Base-by-base conservation (phyloP, 1,284 basidiomycete genomes). In the Apiotrichum brassicae region DNA sequence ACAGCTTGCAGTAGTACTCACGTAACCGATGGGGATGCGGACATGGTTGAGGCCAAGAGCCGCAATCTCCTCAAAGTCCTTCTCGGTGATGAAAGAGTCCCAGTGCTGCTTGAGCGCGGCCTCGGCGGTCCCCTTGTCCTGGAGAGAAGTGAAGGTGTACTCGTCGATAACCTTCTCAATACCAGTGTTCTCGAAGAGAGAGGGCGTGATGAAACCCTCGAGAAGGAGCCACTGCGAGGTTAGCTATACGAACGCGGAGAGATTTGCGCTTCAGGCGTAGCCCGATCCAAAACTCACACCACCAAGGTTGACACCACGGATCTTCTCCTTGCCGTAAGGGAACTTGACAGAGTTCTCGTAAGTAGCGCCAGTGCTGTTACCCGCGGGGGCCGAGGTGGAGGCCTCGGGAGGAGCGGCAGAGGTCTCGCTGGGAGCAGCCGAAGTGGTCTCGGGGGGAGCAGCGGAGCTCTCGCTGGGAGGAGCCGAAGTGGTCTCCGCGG, bases 1-100 rank as follows among this genome's bases (percentile, higher is more conserved):
- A n/a, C n/a, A n/a, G n/a, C n/a, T n/a, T n/a, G n/a, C n/a, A n/a
- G 5, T 11, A 11, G 39, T 19, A 42, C 28, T 8, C n/a, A 42
- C 65, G 26, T 42, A 71, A 4, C 67, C 70, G 18, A 73, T 79
- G 0, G 90, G 87, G 2, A 93, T 73, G 35, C 73, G 60, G 45
- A 76, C 65, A 68, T 72, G 77, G 61, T 77, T 78, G 22, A 94
- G 76, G n/a, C 91, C 91, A 6, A 88, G 89, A 6, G 81, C 84
- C 18, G 87, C 88, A 48, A 95, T 94, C 65, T 86, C 76, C 18
- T 86, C 86, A 63, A 95, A 85, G 72, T 94, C 91, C 64, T 85
- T 72, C 68, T 94, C 89, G 19, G 87, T 86, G 49, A 88, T 82
- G 37, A 57, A 61, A 1, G 53, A 52, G 28, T 58, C 56, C 87